Percentiles rank a stretch among this genome's conserved stretches.
These are phyloP conservation scores for Cenchrus fungigraminus DNA, from an alignment of 176 grass and related monocot species.

Conservation along the genomic window DNA sequence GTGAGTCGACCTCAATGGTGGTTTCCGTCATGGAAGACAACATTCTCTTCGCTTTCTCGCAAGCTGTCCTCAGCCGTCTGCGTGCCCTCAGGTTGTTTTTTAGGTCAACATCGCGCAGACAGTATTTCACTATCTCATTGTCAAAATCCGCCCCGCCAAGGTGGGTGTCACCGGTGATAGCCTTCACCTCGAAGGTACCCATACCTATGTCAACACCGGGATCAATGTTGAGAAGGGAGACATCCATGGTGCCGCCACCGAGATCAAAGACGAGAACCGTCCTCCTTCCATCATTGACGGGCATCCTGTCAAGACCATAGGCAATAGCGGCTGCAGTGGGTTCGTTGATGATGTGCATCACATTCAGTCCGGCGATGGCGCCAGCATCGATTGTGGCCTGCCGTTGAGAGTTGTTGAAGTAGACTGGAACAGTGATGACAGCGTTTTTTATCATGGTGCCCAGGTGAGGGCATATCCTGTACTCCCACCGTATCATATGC, in stretches of 20 bases:
- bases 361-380: constrained; percentile 58
- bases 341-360: constrained; percentile 70
- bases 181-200: constrained; percentile 37
- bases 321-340: constrained; percentile 67
- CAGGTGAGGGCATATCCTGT: no score
- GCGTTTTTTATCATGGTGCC: constrained; percentile 51
- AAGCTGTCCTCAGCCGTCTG: constrained; percentile 41
- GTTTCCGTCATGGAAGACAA: constrained; percentile 45
- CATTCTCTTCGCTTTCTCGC: constrained; percentile 66
- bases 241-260: constrained; percentile 63
- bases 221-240: constrained; percentile 35
- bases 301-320: constrained; percentile 60
- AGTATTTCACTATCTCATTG: constrained; percentile 61
- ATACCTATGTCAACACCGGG: neutral
- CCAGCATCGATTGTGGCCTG: constrained; percentile 69
- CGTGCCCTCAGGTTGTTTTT: constrained; percentile 48
- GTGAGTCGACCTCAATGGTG: constrained; percentile 52
- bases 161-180: constrained; percentile 47
- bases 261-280: constrained; percentile 71
- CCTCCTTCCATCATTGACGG: neutral
- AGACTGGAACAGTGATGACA: constrained; percentile 63
- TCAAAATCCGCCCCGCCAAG: constrained; percentile 47
- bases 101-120: constrained; percentile 46
- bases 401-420: constrained; percentile 74
- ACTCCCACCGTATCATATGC: no score